These are phyloP conservation scores for Cercospora sp. DNA, from an alignment of 2,329 filamentous ascomycete species.

Conservation along the genomic window DNA sequence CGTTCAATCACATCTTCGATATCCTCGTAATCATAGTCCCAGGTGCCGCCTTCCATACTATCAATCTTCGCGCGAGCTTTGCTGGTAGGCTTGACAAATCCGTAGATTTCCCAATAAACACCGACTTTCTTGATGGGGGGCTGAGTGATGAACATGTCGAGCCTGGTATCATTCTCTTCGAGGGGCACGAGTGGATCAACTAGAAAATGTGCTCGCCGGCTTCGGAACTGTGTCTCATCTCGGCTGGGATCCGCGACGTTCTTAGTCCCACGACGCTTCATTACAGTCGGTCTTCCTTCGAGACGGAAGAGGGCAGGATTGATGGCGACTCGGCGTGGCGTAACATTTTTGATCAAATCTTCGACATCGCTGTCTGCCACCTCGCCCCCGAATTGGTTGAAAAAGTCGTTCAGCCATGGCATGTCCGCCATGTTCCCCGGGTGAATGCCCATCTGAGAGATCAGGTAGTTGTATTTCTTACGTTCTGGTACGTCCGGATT, in stretches of 20 bases:
- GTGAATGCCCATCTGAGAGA: background rate
- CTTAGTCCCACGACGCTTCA: background rate
- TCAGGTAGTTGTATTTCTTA: too few relatives aligned
- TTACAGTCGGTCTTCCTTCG: background rate
- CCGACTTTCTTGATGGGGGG: background rate
- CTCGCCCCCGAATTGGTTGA: background rate
- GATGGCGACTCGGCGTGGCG: background rate
- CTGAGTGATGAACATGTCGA: background rate
- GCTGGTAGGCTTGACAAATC: too few relatives aligned
- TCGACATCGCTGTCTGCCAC: too few relatives aligned
- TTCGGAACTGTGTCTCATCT: background rate
- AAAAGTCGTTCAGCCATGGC: background rate
- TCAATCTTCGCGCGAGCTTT: too few relatives aligned
- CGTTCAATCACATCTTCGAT: too few relatives aligned
- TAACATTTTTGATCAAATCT: accelerated
- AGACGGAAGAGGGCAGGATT: background rate
- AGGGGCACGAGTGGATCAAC: background rate
- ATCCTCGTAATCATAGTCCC: too few relatives aligned
- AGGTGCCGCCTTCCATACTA: too few relatives aligned
- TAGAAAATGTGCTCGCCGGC: background rate
- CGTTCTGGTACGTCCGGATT: too few relatives aligned
- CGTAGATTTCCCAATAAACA: background rate
- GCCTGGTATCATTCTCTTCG: background rate
- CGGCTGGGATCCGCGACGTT: background rate
- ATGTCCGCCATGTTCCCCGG: background rate